Evolutionary conservation across 192 early-diverging fungal species (phyloP).

Genomic region (Haplosporangium gracile): DNA sequence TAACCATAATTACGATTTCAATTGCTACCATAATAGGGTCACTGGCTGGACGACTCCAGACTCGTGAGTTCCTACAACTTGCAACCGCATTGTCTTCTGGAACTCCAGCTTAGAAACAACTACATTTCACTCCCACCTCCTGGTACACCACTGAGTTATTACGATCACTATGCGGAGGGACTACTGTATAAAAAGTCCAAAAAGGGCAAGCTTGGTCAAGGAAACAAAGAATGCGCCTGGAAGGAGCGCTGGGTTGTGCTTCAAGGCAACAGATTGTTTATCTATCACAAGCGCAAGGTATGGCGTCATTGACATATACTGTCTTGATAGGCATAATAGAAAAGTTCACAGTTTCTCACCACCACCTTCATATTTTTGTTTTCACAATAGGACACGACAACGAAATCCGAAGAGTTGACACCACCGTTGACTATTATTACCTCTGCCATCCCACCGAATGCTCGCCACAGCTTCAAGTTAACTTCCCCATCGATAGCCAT

Average conservation of each 20-base stretch:
- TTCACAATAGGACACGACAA: conserved; percentile 30
- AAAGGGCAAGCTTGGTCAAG: conserved; percentile 11
- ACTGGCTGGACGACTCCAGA: conserved; percentile 48
- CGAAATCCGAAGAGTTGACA: conserved; percentile 21
- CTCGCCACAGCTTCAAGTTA: conserved; percentile 24
- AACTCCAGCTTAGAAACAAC: conserved; percentile 37
- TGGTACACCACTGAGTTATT: conserved; percentile 17
- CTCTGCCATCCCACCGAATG: conserved; percentile 12
- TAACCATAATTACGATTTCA: not conserved
- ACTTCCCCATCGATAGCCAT: conserved; percentile 3
- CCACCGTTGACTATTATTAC: conserved; percentile 9
- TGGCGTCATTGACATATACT: not conserved
- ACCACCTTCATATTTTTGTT: not conserved
- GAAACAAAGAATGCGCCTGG: conserved; percentile 16
- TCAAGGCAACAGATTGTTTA: conserved; percentile 28
- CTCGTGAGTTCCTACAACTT: conserved; percentile 25
- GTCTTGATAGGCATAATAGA: not conserved
- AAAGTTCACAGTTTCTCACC: not conserved
- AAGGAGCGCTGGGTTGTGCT: conserved; percentile 50
- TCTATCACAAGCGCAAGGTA: conserved; percentile 51
- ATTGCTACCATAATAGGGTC: conserved; percentile 9
- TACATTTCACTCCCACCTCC: conserved; percentile 34
- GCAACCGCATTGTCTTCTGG: conserved; percentile 34
- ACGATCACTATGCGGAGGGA: conserved; percentile 46
- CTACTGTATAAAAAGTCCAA: conserved; percentile 45